Conservation (phyloP, 306 rosid genomes). For the Cyclanthera cordifolia region DNA sequence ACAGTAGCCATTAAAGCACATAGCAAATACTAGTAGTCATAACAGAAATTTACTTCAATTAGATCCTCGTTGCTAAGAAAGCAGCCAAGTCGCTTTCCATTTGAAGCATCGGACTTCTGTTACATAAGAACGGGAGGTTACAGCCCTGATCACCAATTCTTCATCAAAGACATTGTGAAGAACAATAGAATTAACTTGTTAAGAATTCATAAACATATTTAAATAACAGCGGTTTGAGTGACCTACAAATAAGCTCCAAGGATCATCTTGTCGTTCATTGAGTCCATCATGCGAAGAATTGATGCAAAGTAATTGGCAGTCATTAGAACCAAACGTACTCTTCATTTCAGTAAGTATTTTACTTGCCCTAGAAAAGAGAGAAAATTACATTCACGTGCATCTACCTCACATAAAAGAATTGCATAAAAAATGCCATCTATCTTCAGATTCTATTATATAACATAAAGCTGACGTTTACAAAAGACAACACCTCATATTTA, state of each 20-base stretch:
- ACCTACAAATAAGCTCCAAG: conserved; percentile 73
- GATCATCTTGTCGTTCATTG: conserved; percentile 56
- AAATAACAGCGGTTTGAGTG: conserved; percentile 16
- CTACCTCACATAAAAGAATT: background rate
- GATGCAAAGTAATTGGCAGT: conserved; percentile 61
- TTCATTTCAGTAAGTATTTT: conserved; percentile 69
- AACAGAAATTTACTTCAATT: conserved; percentile 40
- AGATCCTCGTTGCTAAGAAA: conserved; percentile 63
- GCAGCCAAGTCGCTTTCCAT: conserved; percentile 47
- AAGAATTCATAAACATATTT: conserved; percentile 10
- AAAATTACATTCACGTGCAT: conserved; percentile 17
- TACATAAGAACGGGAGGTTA: conserved; percentile 26
- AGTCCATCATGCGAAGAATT: conserved; percentile 58
- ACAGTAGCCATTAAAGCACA: conserved; percentile 7
- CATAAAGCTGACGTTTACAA: background rate
- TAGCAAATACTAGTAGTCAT: conserved; percentile 13
- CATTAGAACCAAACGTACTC: conserved; percentile 65
- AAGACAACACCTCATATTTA: background rate
- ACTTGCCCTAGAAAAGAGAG: conserved; percentile 46
- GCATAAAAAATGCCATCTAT: background rate
- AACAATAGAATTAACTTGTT: background rate
- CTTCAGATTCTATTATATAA: background rate
- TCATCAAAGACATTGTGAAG: background rate
- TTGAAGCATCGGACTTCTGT: conserved; percentile 54
- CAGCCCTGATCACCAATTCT: conserved; percentile 23